Base-by-base conservation (phyloP, 2,329 filamentous ascomycete species). In the Epichloe glyceriae region DNA sequence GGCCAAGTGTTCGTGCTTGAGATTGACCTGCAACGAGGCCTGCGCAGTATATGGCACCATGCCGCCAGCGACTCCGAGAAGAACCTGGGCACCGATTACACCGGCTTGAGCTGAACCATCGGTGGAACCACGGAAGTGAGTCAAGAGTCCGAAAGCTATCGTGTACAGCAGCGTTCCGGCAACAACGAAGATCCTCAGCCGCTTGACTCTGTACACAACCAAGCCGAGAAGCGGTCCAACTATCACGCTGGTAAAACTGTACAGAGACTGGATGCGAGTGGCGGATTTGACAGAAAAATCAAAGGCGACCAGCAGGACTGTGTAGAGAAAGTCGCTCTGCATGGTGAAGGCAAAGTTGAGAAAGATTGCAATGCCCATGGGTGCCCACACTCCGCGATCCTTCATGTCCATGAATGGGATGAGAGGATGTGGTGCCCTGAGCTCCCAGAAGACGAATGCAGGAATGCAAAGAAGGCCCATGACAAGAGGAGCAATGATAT, bases 61-160 rank as follows among this genome's bases (percentile, higher is more conserved):
- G 10, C 78, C 78, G 4, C 77, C 78, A 3, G 74, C 76, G 37
- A 79, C 70, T 5, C 79, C 75, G 53, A 83, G 73, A 53, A 83
- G 71, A 46, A 83, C 71, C 60, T 83, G 78, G 42, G 75, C 78
- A 63, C 78, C 75, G 58, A 83, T 63, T 14, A 83, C 68, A 60
- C 76, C 75, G 3, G 73, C 67, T 20, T 78, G 67, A 30, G 67
- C 34, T 71, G 70, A 44, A 66, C 72, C 67, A 45, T 76, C 72
- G 50, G 71, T 68, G 26, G 46, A 47, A 8, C 52, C 52, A 19
- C 79, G 76, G 65, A 76, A 81, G 35, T 76, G 62, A 53, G 82
- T 73, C 74, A 83, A 79, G 39, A 82, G 64, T 2, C 75, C 70
- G 2, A 77, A 65, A 1, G 75, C 78, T 1, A 75, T 62, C 33